Evolutionary conservation across 2,329 filamentous ascomycete species (phyloP), one percentile per base, ranked within the genome.

Genomic region (Aspergillus pseudoglaucus): DNA sequence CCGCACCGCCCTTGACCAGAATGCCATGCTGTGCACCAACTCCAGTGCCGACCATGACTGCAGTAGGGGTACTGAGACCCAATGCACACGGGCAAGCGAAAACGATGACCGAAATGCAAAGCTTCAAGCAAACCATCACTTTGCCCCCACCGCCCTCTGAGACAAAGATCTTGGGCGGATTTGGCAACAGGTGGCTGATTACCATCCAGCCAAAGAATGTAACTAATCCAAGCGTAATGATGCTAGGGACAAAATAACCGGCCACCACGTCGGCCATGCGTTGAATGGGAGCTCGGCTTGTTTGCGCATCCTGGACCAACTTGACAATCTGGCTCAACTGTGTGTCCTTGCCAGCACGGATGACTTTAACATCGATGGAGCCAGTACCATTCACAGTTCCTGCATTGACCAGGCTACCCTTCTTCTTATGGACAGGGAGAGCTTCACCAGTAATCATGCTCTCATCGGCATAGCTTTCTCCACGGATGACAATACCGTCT

Each of bases 381-480:
- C 93, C 93, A 54, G 90, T 86, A 20, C 90, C 89, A 64, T 98
- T 98, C 61, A 98, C 91, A 2, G 93, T 97, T 25, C 93, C 93
- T 44, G 90, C 93, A 65, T 97, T 93, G 48, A 98, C 75, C 39
- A 81, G 71, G 56, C 83, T 83, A 7, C 87, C 89, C 59, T 88
- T 85, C 57, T 81, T 84, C 72, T 98, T 98, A 59, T 89, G 83
- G 32, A 97, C 90, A 0, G 93, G 91, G 80, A 96, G 91, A 2
- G 93, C 87, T 72, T 98, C 93, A 55, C 93, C 93, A 5, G 93
- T 98, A 43, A 98, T 90, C 91, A 97, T 97, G 64, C 90, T 95
- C 71, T 98, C 93, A 57, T 98, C 90, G 18, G 96, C 82, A 61
- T 94, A 95, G 32, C 89, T 95, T 68, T 96, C 88, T 27, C 93